Conservation (phyloP, 768 basidiomycete genomes). For the Boletus subparvulus region DNA sequence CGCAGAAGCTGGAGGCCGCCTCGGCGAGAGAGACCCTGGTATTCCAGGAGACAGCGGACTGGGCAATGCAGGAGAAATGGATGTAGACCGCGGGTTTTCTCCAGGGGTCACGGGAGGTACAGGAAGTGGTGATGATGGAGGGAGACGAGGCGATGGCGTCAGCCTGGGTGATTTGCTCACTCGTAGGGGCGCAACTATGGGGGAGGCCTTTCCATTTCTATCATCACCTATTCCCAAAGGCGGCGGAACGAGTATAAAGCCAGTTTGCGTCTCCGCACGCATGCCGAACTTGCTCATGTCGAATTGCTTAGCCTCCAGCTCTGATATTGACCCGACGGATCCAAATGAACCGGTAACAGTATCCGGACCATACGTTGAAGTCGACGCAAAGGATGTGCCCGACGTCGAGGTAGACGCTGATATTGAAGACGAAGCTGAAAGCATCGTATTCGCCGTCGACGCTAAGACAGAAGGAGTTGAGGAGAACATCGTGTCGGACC, state of each 20-base stretch:
- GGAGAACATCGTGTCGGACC: slow-evolving; percentile 1
- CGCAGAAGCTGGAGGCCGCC: not conserved
- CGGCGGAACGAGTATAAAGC: slow-evolving; percentile 26
- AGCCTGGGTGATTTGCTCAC: slow-evolving; percentile 27
- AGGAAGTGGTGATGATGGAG: slow-evolving; percentile 18
- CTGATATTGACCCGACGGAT: slow-evolving; percentile 23
- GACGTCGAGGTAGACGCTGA: slow-evolving; percentile 15
- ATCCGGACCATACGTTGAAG: slow-evolving; percentile 13
- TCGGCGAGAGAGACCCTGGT: slow-evolving; percentile 7
- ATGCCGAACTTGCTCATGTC: slow-evolving; percentile 13
- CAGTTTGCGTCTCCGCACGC: slow-evolving; percentile 1
- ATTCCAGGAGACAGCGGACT: slow-evolving; percentile 13
- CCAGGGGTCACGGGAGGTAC: not conserved
- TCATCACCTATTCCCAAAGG: slow-evolving; percentile 21
- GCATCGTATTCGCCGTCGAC: slow-evolving; percentile 1
- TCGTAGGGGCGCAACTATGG: slow-evolving; percentile 26
- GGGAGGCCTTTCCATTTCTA: not conserved
- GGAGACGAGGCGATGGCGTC: slow-evolving; percentile 15
- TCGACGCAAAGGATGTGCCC: slow-evolving; percentile 14
- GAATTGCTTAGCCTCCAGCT: slow-evolving; percentile 20
- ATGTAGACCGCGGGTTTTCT: slow-evolving; percentile 3
- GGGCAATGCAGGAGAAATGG: slow-evolving; percentile 11
- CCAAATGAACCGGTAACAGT: slow-evolving; percentile 13
- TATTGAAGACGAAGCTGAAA: slow-evolving; percentile 17
- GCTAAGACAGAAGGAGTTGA: not conserved